These are phyloP conservation scores for Dictyostelium firmibasis DNA, from an alignment of 78 protist species.

Conservation along the genomic window DNA sequence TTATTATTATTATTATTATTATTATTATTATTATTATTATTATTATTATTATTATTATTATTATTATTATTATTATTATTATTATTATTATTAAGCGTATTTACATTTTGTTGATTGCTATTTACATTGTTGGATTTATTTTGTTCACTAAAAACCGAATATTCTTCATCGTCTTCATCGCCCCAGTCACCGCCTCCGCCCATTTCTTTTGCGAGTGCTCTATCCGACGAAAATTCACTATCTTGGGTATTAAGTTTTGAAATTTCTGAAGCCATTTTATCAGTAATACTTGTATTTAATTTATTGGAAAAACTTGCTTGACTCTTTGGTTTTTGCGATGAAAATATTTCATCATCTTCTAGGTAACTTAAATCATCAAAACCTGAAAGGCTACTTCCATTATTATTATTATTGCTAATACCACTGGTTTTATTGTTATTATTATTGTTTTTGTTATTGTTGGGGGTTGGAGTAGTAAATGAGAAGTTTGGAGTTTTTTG, in stretches of 20 bases:
- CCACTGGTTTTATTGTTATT: background rate
- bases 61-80: background rate
- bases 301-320: background rate
- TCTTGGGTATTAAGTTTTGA: background rate
- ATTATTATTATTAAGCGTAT: background rate
- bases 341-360: slow-evolving; percentile 7
- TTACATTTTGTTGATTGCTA: background rate
- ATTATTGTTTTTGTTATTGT: background rate
- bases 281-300: background rate
- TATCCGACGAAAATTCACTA: background rate
- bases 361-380: slow-evolving; percentile 1
- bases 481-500: background rate
- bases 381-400: background rate
- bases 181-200: background rate
- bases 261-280: background rate
- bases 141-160: background rate
- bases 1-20: background rate
- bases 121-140: background rate
- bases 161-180: background rate
- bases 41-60: background rate
- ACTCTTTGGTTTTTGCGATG: slow-evolving; percentile 12
- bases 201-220: background rate
- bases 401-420: background rate
- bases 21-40: background rate
- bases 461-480: background rate